phyloP scores from a whole-genome alignment of 2,329 filamentous ascomycete species.

The Penicillium paneum region DNA sequence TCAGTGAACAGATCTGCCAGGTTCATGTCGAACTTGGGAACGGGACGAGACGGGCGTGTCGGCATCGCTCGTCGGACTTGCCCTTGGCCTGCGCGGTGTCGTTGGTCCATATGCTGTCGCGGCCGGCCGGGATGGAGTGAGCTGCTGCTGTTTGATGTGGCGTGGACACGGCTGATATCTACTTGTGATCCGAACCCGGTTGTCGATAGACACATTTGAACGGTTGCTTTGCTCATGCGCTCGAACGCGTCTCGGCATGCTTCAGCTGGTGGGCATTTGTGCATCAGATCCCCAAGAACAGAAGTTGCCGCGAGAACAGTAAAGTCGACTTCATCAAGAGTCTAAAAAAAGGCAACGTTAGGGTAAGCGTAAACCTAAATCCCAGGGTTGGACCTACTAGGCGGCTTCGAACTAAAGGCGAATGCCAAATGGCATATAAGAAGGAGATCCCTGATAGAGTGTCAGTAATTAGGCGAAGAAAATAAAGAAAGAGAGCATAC shows the following conservation, averaged over 20 bases:
- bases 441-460: conserved; percentile 68
- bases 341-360: conserved; percentile 41
- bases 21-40: conserved; percentile 59
- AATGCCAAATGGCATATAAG: conserved; percentile 96
- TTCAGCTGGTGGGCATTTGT: conserved; percentile 92
- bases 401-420: conserved; percentile 77
- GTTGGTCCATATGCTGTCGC: conserved; percentile 23
- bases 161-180: conserved; percentile 26
- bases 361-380: not conserved
- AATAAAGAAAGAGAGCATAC: conserved; percentile 45
- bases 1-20: conserved; percentile 52
- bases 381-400: conserved; percentile 59
- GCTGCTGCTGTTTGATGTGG: conserved; percentile 14
- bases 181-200: conserved; percentile 67
- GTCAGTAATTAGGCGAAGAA: conserved; percentile 4
- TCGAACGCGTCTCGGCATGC: conserved; percentile 93
- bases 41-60: conserved; percentile 41
- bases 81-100: conserved; percentile 24
- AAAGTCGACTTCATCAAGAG: conserved; percentile 95
- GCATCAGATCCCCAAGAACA: conserved; percentile 83
- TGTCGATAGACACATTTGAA: conserved; percentile 88
- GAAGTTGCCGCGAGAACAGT: conserved; percentile 91
- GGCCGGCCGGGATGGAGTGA: conserved; percentile 12
- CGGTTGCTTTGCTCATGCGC: conserved; percentile 89
- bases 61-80: conserved; percentile 33